Base-by-base conservation (phyloP, 371 early-diverging fungal genomes). In the Mortierella sp. region DNA sequence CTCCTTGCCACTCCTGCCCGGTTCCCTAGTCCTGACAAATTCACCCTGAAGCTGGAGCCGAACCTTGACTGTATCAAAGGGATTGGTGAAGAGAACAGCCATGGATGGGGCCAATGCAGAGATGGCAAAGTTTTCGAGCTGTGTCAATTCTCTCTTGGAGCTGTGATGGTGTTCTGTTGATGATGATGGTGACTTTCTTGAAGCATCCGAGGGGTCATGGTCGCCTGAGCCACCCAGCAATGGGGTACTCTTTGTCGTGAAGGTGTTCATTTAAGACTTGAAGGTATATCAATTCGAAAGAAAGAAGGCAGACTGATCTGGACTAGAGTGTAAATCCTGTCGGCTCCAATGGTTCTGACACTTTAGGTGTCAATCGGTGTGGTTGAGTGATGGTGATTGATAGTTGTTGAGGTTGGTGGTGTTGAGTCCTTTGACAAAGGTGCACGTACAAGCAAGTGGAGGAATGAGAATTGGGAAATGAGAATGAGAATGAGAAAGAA, bases 81-180 rank as follows among this genome's bases (percentile, higher is more conserved):
- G 92, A 72, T 92, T 90, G 64, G 92, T 92, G 85, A 92, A 91
- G 62, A 92, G 77, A 45, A 90, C 91, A 35, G 92, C 92, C 39
- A 85, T 74, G 20, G 89, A 88, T 2, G 90, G 90, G 5, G 90
- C 87, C 52, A 87, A 18, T 14, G 89, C 88, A 20, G 89, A 88
- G 60, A 90, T 83, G 12, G 80, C 84, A 84, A 89, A 88, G 73
- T 84, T 85, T 70, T 90, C 89, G 24, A 80, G 55, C 54, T 74
- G 75, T 1, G 78, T 78, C 65, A 83, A 67, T 39, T 83, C 76
- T 57, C 62, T 62, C 77, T 81, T 80, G 70, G 61, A 14, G 18
- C 26, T 28, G 20, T 26, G 59, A 24, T 28, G 52, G 16, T 22
- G 55, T 24, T n/a, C 49, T 26, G 60, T 52, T 18, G 61, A 35